Evolutionary conservation across 2,329 filamentous ascomycete genomes (phyloP), one percentile per base, ranked within the genome.

Genomic region (Talaromyces sp.): DNA sequence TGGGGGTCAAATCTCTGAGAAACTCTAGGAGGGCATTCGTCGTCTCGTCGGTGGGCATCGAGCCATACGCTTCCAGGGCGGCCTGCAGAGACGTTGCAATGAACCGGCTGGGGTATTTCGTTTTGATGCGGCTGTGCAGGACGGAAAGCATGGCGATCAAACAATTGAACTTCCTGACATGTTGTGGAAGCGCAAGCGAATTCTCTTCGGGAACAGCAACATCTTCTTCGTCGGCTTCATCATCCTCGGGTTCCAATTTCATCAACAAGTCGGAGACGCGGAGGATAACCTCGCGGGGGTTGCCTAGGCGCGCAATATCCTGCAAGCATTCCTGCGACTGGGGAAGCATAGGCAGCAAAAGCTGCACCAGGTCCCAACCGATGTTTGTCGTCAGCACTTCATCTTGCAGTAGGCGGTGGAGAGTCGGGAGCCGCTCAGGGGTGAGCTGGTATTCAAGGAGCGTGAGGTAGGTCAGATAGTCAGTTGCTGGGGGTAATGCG

Each of bases 391-490:
- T 86, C 38, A 88, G 71, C 53, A 79, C 81, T 62, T 82, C 79
- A 77, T 87, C 84, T 68, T 86, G 83, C 14, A 88, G 75, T 21
- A 87, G 76, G 38, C 79, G 74, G 66, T 85, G 85, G 26, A 88
- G 75, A 2, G 80, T 76, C 0, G 84, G 83, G 21, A 88, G 74
- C 57, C 81, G 84, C 58, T 83, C 79, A 38, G 79, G 76, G 8
- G 79, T 85, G 54, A 88, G 75, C 66, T 87, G 85, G 72, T 87
- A 86, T 67, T 88, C 85, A 57, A 88, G 72, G 50, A 88, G 77
- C 14, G 85, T 88, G 54, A 87, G 77, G 68, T 88, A 88, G n/a
- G 84, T 87, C 60, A 87, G 73, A 67, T 86, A 85, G 70, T 88
- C 85, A 3, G 84, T 85, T 12, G 78, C 80, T 3, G 85, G 85